Conservation (phyloP, 1,139 yeast genomes). For the Debaryomyces coudertii region DNA sequence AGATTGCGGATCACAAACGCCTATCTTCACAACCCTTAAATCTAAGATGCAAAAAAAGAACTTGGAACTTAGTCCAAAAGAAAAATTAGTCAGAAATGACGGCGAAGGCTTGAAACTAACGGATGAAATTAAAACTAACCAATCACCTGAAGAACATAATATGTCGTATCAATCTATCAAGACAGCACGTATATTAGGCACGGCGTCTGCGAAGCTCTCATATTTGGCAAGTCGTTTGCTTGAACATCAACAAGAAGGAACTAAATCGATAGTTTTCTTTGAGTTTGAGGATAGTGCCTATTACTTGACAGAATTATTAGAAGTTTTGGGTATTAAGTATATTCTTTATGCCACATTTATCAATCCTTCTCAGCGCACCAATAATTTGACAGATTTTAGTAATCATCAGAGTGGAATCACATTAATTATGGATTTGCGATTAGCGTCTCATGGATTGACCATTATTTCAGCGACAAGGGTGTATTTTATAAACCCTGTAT, state of each 20-base stretch:
- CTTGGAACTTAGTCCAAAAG: constrained; percentile 12
- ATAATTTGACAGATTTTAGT: constrained; percentile 56
- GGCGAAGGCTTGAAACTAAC: constrained; percentile 26
- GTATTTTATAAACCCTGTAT: constrained; percentile 69
- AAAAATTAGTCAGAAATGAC: constrained; percentile 18
- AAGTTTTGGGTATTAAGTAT: constrained; percentile 60
- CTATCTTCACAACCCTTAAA: constrained; percentile 12
- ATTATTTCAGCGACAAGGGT: constrained; percentile 70
- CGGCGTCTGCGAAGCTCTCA: constrained; percentile 64
- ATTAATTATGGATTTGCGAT: constrained; percentile 64
- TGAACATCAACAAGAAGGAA: constrained; percentile 48
- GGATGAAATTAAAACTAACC: constrained; percentile 20
- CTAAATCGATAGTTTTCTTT: constrained; percentile 65
- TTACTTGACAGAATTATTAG: constrained; percentile 65
- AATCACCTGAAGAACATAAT: constrained; percentile 18
- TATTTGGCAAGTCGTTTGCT: constrained; percentile 57
- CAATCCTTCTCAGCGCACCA: constrained; percentile 52
- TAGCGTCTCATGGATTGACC: constrained; percentile 73
- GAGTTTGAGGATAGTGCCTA: constrained; percentile 75
- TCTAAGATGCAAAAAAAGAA: constrained; percentile 3
- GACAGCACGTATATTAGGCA: constrained; percentile 51
- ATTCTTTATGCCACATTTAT: constrained; percentile 66
- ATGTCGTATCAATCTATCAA: constrained; percentile 27
- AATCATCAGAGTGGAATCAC: constrained; percentile 51
- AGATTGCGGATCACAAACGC: constrained; percentile 6